Percentiles rank a stretch among this genome's conserved stretches.
Evolutionary conservation across 495 filamentous ascomycete genomes (phyloP).

Genomic region (Xylaria bambusicola): DNA sequence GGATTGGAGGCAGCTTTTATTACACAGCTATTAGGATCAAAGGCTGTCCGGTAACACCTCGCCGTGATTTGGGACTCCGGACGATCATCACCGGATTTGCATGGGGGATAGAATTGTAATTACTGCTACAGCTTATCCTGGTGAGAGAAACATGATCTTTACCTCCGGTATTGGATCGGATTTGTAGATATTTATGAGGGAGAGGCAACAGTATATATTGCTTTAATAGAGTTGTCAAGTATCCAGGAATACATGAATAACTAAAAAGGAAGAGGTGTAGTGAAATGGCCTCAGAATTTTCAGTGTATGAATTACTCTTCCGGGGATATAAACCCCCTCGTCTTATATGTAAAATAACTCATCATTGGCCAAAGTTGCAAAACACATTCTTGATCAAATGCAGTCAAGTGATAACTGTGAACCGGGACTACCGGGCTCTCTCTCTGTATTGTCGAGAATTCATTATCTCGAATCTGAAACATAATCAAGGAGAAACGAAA

Average conservation of each 20-base stretch:
- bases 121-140: background rate
- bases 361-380: conserved; percentile 32
- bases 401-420: background rate
- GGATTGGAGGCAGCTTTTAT: background rate
- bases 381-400: no score
- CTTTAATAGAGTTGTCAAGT: no score
- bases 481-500: no score
- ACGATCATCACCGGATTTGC: background rate
- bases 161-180: no score
- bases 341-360: conserved; percentile 34
- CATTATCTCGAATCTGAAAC: no score
- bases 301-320: conserved; percentile 33
- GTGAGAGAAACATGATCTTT: no score
- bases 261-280: background rate
- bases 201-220: no score
- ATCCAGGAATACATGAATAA: background rate
- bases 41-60: background rate
- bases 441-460: no score
- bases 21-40: no score
- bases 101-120: background rate
- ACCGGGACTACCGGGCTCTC: conserved; percentile 9
- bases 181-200: no score
- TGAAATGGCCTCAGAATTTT: conserved; percentile 38
- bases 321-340: conserved; percentile 28
- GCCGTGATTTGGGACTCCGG: background rate